Evolutionary conservation across 257 asterid genomes (phyloP), one percentile per base, ranked within the genome.

Genomic region (Cordia subcordata): DNA sequence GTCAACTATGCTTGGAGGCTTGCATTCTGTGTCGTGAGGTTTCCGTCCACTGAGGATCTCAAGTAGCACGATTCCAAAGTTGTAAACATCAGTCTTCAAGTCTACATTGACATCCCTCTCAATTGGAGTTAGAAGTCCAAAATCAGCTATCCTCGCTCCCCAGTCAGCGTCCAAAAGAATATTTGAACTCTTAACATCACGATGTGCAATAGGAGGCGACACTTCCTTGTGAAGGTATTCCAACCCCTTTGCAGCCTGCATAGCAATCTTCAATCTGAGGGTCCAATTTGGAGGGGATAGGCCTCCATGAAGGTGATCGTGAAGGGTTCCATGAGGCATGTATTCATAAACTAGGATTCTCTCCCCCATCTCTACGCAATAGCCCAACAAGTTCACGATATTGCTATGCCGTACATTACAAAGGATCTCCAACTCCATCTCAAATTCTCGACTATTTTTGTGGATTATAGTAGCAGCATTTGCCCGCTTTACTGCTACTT

Each of bases 281-380:
- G 62, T 62, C 99, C 99, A 92, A 66, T 75, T 86, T 42, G 88
- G 14, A 13, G 90, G 79, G 0, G 94, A 78, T 12, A 84, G 83
- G 11, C 94, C 96, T 3, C 97, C 97, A 8, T 92, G 97, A 55
- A 92, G 95, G 69, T 88, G 99, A 66, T 92, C 99, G 12, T 92
- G 82, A 20, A 92, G 95, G 1, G 99, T 84, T 58, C 99, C 99
- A 20, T 88, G 94, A 27, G 96, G 87, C 95, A 88, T 88, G 69
- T 72, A 81, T 72, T 92, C 99, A 20, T 86, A 92, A 49, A 92
- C 96, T 32, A 92, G 73, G 22, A 92, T 85, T 45, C 96, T 79
- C 65, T 92, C 99, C 55, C 99, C 99, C 99, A 88, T 92, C 72
- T 92, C 99, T 0, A 96, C 70, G 54, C 99, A 88, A 58, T 88